phyloP scores from a whole-genome alignment of 2,329 filamentous ascomycete species.

The Xylariaceae sp. region DNA sequence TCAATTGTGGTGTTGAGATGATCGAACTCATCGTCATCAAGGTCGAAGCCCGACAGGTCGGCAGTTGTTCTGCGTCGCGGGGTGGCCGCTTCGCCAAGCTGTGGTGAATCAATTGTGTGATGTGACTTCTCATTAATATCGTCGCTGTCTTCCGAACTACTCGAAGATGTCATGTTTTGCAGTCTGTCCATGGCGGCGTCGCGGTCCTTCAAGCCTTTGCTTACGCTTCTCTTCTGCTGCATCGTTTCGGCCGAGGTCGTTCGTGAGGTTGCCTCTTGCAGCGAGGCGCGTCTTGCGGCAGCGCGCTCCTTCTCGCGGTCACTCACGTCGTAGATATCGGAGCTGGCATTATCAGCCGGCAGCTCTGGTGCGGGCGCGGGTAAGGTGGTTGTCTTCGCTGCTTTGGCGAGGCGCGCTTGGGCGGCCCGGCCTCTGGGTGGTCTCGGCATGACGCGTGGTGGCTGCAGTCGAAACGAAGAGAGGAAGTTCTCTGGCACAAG shows the following conservation, averaged over 20 bases:
- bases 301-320: constrained; percentile 29
- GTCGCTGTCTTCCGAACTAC: constrained; percentile 15
- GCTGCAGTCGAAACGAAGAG: background rate
- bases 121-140: constrained; percentile 10
- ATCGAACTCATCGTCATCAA: constrained; percentile 32
- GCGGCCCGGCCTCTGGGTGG: constrained; percentile 25
- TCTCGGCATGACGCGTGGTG: constrained; percentile 25
- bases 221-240: constrained; percentile 21
- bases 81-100: constrained; percentile 20
- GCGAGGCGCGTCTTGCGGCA: constrained; percentile 22
- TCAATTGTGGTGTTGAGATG: constrained; percentile 31
- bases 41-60: constrained; percentile 30
- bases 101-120: constrained; percentile 16
- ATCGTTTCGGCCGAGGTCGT: constrained; percentile 13
- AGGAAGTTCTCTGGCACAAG: background rate
- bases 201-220: constrained; percentile 24
- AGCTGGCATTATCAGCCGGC: constrained; percentile 15
- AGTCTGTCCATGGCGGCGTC: constrained; percentile 30
- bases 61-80: constrained; percentile 23
- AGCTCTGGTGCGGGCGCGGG: constrained; percentile 9
- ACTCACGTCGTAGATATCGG: constrained; percentile 32
- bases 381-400: constrained; percentile 11
- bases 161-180: constrained; percentile 29
- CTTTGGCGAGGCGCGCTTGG: constrained; percentile 24
- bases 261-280: constrained; percentile 13